A percentile compares a stretch with the other conserved stretches of the same genome.
phyloP scores from a whole-genome alignment of 1,139 yeast species.

The Magnusiomyces tetraspermus region DNA sequence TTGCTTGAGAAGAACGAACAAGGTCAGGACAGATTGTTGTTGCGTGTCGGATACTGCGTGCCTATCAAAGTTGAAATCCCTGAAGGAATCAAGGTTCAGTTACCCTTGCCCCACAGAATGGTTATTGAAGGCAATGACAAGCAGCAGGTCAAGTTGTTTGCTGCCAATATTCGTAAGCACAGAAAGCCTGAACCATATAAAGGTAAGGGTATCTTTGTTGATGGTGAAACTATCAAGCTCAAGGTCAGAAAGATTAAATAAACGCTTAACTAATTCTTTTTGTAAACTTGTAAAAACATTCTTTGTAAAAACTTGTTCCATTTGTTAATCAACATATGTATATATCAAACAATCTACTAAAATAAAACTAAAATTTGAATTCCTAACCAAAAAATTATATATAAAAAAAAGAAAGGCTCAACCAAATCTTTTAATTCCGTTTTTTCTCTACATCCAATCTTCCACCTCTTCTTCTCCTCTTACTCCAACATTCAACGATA shows the following conservation, averaged over 20 bases:
- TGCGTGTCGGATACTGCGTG: slow-evolving; percentile 80
- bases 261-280: slow-evolving; percentile 10
- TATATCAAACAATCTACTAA: too few species aligned
- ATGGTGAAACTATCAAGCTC: slow-evolving; percentile 80
- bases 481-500: background rate
- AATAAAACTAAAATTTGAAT: too few species aligned
- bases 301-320: background rate
- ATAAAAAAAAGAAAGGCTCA: too few species aligned
- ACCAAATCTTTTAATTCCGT: too few species aligned
- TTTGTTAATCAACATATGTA: too few species aligned
- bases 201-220: slow-evolving; percentile 93
- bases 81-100: slow-evolving; percentile 56
- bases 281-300: background rate
- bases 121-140: slow-evolving; percentile 80
- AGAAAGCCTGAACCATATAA: slow-evolving; percentile 98
- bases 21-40: slow-evolving; percentile 52
- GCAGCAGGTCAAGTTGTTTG: slow-evolving; percentile 79
- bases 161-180: slow-evolving; percentile 75
- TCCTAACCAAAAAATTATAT: too few species aligned
- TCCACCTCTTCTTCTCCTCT: background rate
- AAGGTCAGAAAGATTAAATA: slow-evolving; percentile 91
- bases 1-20: slow-evolving; percentile 44
- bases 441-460: background rate
- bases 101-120: slow-evolving; percentile 84
- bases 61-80: slow-evolving; percentile 61